Conservation (phyloP, 805 yeast species). For the Hanseniaspora jakobsenii region DNA sequence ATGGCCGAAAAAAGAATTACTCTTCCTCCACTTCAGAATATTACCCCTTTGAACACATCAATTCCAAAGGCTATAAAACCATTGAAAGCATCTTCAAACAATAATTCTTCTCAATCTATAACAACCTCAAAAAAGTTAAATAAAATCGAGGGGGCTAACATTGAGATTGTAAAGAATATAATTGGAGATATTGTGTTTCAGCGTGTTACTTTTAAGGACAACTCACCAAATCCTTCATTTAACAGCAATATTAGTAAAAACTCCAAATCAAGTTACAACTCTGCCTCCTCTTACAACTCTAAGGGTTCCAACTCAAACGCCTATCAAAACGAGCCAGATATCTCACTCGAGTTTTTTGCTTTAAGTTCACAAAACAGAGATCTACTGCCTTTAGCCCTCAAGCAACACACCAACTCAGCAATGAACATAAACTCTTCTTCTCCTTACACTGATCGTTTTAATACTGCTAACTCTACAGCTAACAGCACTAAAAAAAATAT, state of each 20-base stretch:
- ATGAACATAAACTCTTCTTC: too few species aligned
- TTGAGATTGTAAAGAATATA: conserved; percentile 22
- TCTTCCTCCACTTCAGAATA: conserved; percentile 6
- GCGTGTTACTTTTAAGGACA: conserved; percentile 21
- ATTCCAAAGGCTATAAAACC: too few species aligned
- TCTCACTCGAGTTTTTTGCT: conserved; percentile 25
- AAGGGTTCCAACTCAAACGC: neutral
- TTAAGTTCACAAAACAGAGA: conserved; percentile 22
- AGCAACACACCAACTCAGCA: too few species aligned
- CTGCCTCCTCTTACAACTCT: neutral
- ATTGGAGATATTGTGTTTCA: conserved; percentile 23
- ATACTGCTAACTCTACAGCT: too few species aligned
- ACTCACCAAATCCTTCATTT: conserved; percentile 4
- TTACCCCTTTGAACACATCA: too few species aligned
- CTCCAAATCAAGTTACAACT: too few species aligned
- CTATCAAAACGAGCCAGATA: conserved; percentile 13
- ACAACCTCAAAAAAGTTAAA: too few species aligned
- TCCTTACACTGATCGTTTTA: too few species aligned
- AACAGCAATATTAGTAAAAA: neutral
- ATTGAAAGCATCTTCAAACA: too few species aligned
- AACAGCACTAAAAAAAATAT: too few species aligned
- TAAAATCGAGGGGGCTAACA: conserved; percentile 6
- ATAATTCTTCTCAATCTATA: neutral
- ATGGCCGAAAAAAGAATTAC: neutral
- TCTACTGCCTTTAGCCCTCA: too few species aligned